Percentiles rank a stretch among this genome's conserved stretches.
Evolutionary conservation across 352 stramenopile genomes (phyloP).

Genomic region (Thalassiosira pacifica): DNA sequence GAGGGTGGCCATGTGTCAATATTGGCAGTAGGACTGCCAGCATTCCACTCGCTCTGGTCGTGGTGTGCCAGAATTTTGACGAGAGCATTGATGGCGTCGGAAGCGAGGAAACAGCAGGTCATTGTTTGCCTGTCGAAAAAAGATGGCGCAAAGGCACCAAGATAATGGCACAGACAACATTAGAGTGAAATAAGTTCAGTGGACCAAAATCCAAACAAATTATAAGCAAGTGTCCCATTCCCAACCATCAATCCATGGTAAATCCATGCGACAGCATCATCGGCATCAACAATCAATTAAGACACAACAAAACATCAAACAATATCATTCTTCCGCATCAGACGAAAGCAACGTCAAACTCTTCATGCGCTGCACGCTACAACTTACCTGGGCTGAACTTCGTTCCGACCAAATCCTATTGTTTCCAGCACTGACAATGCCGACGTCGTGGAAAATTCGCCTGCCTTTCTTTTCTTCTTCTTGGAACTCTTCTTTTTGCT

Average conservation of each 20-base stretch:
- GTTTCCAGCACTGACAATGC: neutral
- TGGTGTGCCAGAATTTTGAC: slow-evolving; percentile 27
- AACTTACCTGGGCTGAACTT: slow-evolving; percentile 36
- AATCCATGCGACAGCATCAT: too few species aligned
- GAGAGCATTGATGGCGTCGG: slow-evolving; percentile 61
- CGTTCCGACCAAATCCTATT: neutral
- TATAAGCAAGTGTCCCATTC: too few species aligned
- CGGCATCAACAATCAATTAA: too few species aligned
- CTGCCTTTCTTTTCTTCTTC: slow-evolving; percentile 38
- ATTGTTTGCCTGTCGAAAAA: slow-evolving; percentile 49
- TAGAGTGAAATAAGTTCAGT: too few species aligned
- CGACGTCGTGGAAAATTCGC: slow-evolving; percentile 13
- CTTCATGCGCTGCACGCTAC: too few species aligned
- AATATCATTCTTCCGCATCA: too few species aligned
- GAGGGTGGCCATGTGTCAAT: neutral
- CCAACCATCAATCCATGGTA: too few species aligned
- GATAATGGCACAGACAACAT: too few species aligned
- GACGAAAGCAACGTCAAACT: too few species aligned
- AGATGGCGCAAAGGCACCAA: too few species aligned
- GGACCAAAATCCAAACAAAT: too few species aligned
- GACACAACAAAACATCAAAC: too few species aligned
- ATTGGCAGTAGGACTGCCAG: neutral
- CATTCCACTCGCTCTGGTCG: neutral
- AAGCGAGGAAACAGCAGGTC: slow-evolving; percentile 56
- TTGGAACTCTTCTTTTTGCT: slow-evolving; percentile 48